Evolutionary conservation across 768 basidiomycete species (phyloP), one percentile per base, ranked within the genome.

Genomic region (Clavulina sp.): DNA sequence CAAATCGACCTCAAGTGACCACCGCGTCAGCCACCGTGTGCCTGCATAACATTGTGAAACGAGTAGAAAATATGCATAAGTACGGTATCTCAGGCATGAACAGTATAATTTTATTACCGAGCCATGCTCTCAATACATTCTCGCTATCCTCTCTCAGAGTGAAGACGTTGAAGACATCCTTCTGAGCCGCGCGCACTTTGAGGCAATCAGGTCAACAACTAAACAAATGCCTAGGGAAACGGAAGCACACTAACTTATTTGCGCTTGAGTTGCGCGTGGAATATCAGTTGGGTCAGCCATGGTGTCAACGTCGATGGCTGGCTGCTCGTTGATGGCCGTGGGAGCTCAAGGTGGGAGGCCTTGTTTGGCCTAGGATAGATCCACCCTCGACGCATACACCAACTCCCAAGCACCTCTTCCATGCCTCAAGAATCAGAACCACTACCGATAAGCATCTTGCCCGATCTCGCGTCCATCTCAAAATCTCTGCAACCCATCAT

Each of bases 1-100:
- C 3, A 86, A 65, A 52, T 84, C 82, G 33, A 88, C 68, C 59
- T 89, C 86, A 62, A 78, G 82, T 57, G 84, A 83, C 78, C 85
- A 85, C 50, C 78, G 73, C 40, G 75, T 73, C 23, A 89, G 66
- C 80, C 81, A 80, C 55, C 87, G 73, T 29, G 83, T 84, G 23
- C 86, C 86, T 91, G 26, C 26, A 46, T 52, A n/a, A 38, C 23
- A 21, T 24, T 26, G 4, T 26, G 5, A 28, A 51, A 41, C 5
- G 2, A 34, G n/a, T 51, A 38, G 52, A 49, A 56, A 55, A 59
- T 32, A 24, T 36, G 24, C n/a, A n/a, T n/a, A 46, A 34, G 41
- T 56, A 32, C 3, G 46, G 4, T 21, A 23, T 18, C 7, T 41
- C 51, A 62, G 16, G 36, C 4, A 41, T 32, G 7, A 51, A 51